Evolutionary conservation across 2,329 filamentous ascomycete species (phyloP), one percentile per base, ranked within the genome.

Genomic region (Colletotrichum sp.): DNA sequence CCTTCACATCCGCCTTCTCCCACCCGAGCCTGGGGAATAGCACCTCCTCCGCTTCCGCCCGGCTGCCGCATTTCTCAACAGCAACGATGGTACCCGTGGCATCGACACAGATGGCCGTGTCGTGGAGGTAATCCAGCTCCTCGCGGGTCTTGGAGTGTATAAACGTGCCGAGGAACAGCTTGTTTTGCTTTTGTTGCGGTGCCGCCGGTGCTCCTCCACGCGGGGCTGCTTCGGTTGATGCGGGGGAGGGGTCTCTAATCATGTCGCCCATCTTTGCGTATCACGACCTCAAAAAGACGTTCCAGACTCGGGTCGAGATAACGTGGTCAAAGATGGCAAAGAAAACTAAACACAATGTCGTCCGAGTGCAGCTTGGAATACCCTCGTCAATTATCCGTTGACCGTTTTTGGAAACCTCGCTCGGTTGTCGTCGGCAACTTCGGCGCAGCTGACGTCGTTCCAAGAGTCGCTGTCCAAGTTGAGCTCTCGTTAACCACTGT

Each of bases 131-230:
- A 65, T 89, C 85, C 18, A 92, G 84, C 79, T 88, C 82, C 72
- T 85, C 83, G 5, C 87, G 85, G 16, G 81, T 83, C 77, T 85
- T 87, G 81, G 87, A 87, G 81, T 91, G 89, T 72, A 92, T 83
- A 78, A 92, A 92, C 0, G 87, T 89, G 74, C 90, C 90, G 48
- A 88, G 80, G 78, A 91, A 89, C 24, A 91, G 79, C 79, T 89
- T 85, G 64, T 87, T 86, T 71, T 66, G 66, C 16, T 43, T 52
- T 21, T 12, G 43, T 4, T 21, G 5, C n/a, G n/a, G 18, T 52
- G 58, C 58, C 58, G 58, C 58, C 26, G 58, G 10, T 10, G 48
- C 16, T 59, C n/a, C 48, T 26, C 55, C 36, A 5, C 7, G 43
- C 30, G 69, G 16, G n/a, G 73, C 43, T 48, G 43, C 10, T 13